Evolutionary conservation across 2,329 filamentous ascomycete species (phyloP), one percentile per base, ranked within the genome.

Genomic region (Hirsutella minnesotensis): DNA sequence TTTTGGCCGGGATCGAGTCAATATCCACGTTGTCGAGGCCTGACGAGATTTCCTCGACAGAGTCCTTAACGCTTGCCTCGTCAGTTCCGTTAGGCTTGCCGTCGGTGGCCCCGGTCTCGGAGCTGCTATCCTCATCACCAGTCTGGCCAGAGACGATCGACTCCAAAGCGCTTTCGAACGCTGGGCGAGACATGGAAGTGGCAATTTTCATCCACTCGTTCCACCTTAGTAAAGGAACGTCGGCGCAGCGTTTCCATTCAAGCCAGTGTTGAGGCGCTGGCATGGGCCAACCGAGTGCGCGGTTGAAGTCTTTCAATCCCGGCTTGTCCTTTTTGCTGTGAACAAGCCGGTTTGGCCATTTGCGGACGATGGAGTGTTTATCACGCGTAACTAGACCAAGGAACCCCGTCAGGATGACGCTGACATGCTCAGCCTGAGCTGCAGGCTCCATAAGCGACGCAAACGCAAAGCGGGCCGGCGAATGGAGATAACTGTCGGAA

Each of bases 221-320:
- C 41, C 41, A 42, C 19, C 24, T n/a, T 5, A 5, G 1, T 10
- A 24, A 15, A 19, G 13, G 4, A 19, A 29, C 1, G 9, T 55
- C 53, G 4, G n/a, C 21, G 13, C 36, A 21, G 21, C 43, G 52
- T 19, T 47, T 51, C 56, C 56, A 58, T 41, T 58, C 56, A 4
- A 58, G 38, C 54, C 54, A 57, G 38, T 50, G 47, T 18, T 47
- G 39, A 3, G 54, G 51, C 21, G 31, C 44, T 13, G 33, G 37
- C 38, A 49, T 38, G 5, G 47, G 40, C 55, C 55, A 57, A 2
- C 51, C 44, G 7, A 56, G 15, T 44, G 44, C 52, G 22, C 51
- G 50, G 31, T 53, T 49, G 9, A 54, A 52, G 10, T 52, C 49
- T 16, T 44, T 21, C 16, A 44, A 21, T 3, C 42, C 44, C 4